Percentiles rank a stretch among this genome's conserved stretches.
phyloP scores from a whole-genome alignment of 148 eudicot genomes.

The Dianthus caryophyllus region DNA sequence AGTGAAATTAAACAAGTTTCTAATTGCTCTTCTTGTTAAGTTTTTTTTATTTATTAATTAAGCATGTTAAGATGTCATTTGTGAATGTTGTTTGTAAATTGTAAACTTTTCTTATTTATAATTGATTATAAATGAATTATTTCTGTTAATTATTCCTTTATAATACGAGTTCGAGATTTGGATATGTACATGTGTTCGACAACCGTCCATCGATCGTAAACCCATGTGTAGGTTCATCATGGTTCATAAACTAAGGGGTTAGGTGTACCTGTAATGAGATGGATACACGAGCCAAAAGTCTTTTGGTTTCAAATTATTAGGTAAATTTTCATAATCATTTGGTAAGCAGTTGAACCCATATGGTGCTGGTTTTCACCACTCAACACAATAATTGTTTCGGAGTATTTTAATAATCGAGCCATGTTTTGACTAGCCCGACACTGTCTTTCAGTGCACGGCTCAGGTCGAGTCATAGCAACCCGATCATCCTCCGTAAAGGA shows the following conservation, averaged over 20 bases:
- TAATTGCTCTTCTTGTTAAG: conserved; percentile 57
- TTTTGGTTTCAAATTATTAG: not conserved
- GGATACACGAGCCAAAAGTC: not conserved
- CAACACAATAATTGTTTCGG: too few relatives aligned
- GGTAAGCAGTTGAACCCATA: too few relatives aligned
- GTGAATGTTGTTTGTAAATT: not conserved
- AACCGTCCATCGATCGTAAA: not conserved
- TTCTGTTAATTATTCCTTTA: too few relatives aligned
- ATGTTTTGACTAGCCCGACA: too few relatives aligned
- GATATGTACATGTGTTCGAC: too few relatives aligned
- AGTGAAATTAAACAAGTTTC: conserved; percentile 75
- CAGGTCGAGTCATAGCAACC: too few relatives aligned
- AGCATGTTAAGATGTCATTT: conserved; percentile 15
- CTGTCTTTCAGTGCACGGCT: too few relatives aligned
- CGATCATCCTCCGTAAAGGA: too few relatives aligned
- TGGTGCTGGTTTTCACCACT: too few relatives aligned
- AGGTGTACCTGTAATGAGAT: conserved; percentile 10
- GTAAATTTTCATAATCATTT: too few relatives aligned
- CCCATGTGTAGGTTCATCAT: not conserved
- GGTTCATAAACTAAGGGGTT: not conserved
- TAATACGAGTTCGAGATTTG: not conserved
- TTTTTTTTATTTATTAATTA: not conserved
- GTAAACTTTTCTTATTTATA: not conserved
- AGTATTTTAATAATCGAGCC: too few relatives aligned
- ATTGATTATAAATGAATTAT: too few relatives aligned